phyloP scores from a whole-genome alignment of 345 rosid genomes.

The Salix exigua region DNA sequence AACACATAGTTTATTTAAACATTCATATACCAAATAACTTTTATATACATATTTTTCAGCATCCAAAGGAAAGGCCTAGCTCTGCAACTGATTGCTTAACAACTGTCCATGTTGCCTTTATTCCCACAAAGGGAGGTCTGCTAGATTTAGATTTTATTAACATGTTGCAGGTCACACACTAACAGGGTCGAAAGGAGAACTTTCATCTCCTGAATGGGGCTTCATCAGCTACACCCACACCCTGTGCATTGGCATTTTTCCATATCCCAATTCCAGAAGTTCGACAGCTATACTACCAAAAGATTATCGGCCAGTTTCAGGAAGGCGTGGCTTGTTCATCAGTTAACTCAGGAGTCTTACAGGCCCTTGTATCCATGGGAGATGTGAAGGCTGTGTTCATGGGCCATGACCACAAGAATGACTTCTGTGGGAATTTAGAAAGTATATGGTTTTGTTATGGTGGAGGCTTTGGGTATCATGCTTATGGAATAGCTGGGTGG shows the following conservation, averaged over 20 bases:
- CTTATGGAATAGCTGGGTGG: constrained; percentile 80
- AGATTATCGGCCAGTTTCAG: constrained; percentile 57
- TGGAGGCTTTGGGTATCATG: constrained; percentile 85
- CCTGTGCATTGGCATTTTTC: constrained; percentile 58
- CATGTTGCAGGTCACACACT: constrained; percentile 33
- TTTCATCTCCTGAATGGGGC: constrained; percentile 10
- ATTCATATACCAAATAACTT: too few relatives aligned
- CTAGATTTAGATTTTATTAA: constrained; percentile 38
- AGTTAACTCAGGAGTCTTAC: constrained; percentile 77
- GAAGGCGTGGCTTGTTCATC: constrained; percentile 58
- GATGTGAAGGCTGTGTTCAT: constrained; percentile 75
- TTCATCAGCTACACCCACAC: background rate
- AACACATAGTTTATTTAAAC: too few relatives aligned
- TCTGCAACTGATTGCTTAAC: too few relatives aligned
- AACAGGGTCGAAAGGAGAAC: constrained; percentile 36
- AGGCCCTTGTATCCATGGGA: constrained; percentile 61
- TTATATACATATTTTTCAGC: too few relatives aligned
- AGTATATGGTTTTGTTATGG: constrained; percentile 79
- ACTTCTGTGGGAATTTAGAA: constrained; percentile 57
- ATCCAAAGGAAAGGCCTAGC: too few relatives aligned
- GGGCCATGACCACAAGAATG: constrained; percentile 79
- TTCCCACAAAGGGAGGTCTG: constrained; percentile 11
- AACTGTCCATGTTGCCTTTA: constrained; percentile 1
- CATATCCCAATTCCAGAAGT: constrained; percentile 82
- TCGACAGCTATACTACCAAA: constrained; percentile 39